Base-by-base conservation (phyloP, 2,329 filamentous ascomycete species). In the Elsinoe fawcettii region DNA sequence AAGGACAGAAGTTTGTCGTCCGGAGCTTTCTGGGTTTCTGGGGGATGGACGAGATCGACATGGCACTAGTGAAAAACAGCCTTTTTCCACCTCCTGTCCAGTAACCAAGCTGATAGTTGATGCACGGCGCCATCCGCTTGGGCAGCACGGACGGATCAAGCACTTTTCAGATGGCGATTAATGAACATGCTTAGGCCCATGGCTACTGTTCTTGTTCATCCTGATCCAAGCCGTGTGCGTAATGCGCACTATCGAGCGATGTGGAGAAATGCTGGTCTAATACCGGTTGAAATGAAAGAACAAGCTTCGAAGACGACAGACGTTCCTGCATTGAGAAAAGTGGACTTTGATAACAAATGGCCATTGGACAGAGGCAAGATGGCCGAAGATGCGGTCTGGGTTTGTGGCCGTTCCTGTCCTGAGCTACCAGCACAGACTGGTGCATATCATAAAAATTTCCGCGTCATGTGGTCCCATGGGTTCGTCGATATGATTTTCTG, bases 281-380 rank as follows among this genome's bases (percentile, higher is more conserved):
- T 32, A 4, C 25, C n/a, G 46, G 25, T n/a, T 20, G 25, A 5
- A 34, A 34, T 18, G 18, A 25, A 16, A 12, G 18, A 34, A 34
- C 23, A 32, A 32, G 46, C 46, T 32, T 51, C 25, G 46, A 16
- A 34, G 23, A 18, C 14, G 27, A 11, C 25, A 32, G 11, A 25
- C 25, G 46, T 51, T 51, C 46, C 46, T 51, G 46, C 46, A 51
- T 51, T 34, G 46, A 51, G 46, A 9, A 51, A 34, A 51, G 46
- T 34, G 14, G 44, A 18, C 12, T 5, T 51, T 32, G 23, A n/a
- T 22, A 25, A 14, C 16, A 3, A 32, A 5, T 20, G 2, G 1
- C 14, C 25, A 51, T 51, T 51, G 46, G 23, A 16, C 11, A n/a
- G 25, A 25, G 18, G 25, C 12, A 51, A 49, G 16, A 49, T 49